phyloP scores from a whole-genome alignment of 1,284 basidiomycete genomes.

The Marasmius tenuissimus region DNA sequence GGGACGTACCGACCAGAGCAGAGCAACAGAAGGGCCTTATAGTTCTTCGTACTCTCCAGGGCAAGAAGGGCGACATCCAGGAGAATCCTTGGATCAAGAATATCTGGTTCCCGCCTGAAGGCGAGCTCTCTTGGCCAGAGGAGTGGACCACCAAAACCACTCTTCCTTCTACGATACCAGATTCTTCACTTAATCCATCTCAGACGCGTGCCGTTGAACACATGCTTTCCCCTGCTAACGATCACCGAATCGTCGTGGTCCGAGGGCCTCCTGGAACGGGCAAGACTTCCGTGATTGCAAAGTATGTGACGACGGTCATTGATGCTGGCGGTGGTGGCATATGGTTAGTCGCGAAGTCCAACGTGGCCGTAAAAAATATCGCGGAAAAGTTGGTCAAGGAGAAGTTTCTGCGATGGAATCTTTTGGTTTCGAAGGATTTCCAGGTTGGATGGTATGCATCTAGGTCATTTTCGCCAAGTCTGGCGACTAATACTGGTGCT shows the following conservation, averaged over 20 bases:
- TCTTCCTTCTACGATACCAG: conserved; percentile 8
- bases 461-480: not conserved
- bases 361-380: conserved; percentile 58
- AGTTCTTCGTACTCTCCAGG: conserved; percentile 53
- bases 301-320: conserved; percentile 48
- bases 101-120: conserved; percentile 42
- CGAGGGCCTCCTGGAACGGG: conserved; percentile 63
- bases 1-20: conserved; percentile 51
- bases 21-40: conserved; percentile 43
- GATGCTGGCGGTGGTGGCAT: conserved; percentile 39
- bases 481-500: conserved; percentile 7
- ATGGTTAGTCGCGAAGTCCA: conserved; percentile 73
- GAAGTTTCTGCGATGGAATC: conserved; percentile 34
- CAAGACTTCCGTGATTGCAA: conserved; percentile 66
- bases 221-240: conserved; percentile 46
- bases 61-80: conserved; percentile 32
- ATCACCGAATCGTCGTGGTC: conserved; percentile 48
- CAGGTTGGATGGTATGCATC: conserved; percentile 54
- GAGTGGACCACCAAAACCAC: conserved; percentile 26
- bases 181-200: conserved; percentile 47
- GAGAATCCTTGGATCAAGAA: conserved; percentile 58
- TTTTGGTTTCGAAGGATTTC: conserved; percentile 46
- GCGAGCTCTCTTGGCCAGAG: conserved; percentile 40
- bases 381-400: conserved; percentile 43
- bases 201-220: conserved; percentile 51